Base-by-base conservation (phyloP, 1,139 yeast genomes). In the Kluyveromyces sp. region DNA sequence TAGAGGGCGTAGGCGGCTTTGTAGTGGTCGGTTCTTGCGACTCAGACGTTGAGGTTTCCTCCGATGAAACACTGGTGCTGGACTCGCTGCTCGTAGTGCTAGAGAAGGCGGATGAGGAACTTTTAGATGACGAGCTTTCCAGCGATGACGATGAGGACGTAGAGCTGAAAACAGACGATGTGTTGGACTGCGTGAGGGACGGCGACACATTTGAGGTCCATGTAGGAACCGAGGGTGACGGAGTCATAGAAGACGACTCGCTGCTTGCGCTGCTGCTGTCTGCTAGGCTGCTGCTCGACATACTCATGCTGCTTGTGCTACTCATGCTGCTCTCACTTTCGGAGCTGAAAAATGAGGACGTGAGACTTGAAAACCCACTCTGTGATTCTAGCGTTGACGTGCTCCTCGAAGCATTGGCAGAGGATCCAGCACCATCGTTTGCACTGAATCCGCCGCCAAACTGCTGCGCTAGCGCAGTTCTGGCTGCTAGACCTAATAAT, bases 21-120 rank as follows among this genome's bases (percentile, higher is more conserved):
- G 46, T 37, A 4, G 55, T 44, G 17, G 46, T 33, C 15, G 44
- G 39, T 12, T 35, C 25, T n/a, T 50, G 39, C 9, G 45, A 43
- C 16, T 19, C 19, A 12, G 40, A 32, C 12, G 38, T 20, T 6
- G 40, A 20, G 11, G 36, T 18, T 16, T 47, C 40, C 3, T n/a
- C n/a, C n/a, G n/a, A n/a, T n/a, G n/a, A n/a, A n/a, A n/a, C n/a
- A 9, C 26, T 22, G 18, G 32, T 17, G 40, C 40, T 36, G 37
- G 29, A 12, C 1, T 43, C 38, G 16, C n/a, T n/a, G n/a, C n/a
- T n/a, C n/a, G n/a, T n/a, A n/a, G n/a, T n/a, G n/a, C n/a, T n/a
- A n/a, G n/a, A n/a, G n/a, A n/a, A n/a, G n/a, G n/a, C n/a, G n/a
- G n/a, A n/a, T n/a, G n/a, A n/a, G n/a, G n/a, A n/a, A n/a, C n/a